Percentiles rank a stretch among this genome's conserved stretches.
Evolutionary conservation across 78 protist species (phyloP).

Genomic region (Emiliania huxleyi): DNA sequence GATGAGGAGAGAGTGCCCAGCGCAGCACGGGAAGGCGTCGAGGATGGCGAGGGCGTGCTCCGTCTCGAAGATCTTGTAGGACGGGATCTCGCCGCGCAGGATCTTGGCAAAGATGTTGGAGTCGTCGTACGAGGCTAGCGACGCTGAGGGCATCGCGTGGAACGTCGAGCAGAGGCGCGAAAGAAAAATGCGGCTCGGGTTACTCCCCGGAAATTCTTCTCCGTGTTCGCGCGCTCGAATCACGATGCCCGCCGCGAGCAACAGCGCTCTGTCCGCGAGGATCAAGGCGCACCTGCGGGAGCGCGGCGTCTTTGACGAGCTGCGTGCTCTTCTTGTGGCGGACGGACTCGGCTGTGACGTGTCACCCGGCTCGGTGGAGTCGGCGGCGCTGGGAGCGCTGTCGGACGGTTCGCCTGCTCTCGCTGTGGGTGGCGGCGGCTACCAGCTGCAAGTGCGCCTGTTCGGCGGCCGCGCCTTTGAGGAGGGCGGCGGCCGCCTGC

Average conservation of each 20-base stretch:
- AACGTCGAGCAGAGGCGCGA: too few relatives aligned
- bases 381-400: too few relatives aligned
- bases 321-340: not conserved
- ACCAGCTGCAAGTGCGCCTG: too few relatives aligned
- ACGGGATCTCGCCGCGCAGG: conserved; percentile 28
- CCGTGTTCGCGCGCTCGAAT: too few relatives aligned
- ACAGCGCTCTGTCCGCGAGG: too few relatives aligned
- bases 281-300: not conserved
- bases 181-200: too few relatives aligned
- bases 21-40: conserved; percentile 43
- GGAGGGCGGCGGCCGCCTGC: not conserved
- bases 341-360: not conserved
- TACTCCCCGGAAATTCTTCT: too few relatives aligned
- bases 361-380: not conserved
- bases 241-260: too few relatives aligned
- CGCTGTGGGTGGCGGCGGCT: too few relatives aligned
- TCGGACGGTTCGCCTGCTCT: too few relatives aligned
- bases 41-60: conserved; percentile 40
- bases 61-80: conserved; percentile 38
- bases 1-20: conserved; percentile 45
- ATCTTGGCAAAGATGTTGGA: not conserved
- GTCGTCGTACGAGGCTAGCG: too few relatives aligned
- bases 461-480: not conserved
- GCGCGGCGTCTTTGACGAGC: not conserved
- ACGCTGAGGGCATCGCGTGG: too few relatives aligned